A percentile compares a stretch with the other conserved stretches of the same genome.
Conservation (phyloP, 2,329 filamentous ascomycete species). For the Capronia epimyces region DNA sequence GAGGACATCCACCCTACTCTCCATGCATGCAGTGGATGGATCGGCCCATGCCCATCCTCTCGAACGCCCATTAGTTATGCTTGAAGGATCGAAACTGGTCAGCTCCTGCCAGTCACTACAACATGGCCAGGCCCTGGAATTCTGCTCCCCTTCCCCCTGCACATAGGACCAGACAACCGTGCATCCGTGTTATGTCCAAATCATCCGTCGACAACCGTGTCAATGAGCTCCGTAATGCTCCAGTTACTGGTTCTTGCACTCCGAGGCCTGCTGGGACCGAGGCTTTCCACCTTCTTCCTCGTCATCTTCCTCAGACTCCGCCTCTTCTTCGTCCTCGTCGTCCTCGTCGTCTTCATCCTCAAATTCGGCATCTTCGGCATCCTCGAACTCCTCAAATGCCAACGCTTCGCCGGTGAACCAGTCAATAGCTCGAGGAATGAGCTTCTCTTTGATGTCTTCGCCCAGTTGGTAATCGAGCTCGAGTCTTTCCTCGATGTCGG, state of each 20-base stretch:
- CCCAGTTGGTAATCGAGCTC: constrained; percentile 98
- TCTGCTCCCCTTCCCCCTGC: neutral
- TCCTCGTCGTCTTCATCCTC: constrained; percentile 91
- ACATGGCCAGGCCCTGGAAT: constrained; percentile 5
- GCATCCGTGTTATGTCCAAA: constrained; percentile 6
- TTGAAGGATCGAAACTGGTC: constrained; percentile 15
- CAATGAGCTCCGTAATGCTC: neutral
- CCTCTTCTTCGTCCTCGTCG: constrained; percentile 80
- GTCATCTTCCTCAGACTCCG: constrained; percentile 63
- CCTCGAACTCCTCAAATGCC: constrained; percentile 88
- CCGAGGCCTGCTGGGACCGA: constrained; percentile 79
- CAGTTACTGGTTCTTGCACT: constrained; percentile 63
- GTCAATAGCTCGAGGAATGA: constrained; percentile 95
- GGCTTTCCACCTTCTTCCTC: constrained; percentile 44
- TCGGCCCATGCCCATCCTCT: constrained; percentile 6
- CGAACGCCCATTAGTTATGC: constrained; percentile 10
- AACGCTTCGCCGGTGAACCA: constrained; percentile 99
- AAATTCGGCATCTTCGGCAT: constrained; percentile 75
- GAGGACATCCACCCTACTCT: constrained; percentile 2
- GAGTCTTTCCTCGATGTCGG: constrained; percentile 93
- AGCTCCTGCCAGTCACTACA: constrained; percentile 2
- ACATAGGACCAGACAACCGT: neutral
- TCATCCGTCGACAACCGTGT: neutral
- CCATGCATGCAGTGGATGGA: constrained; percentile 3
- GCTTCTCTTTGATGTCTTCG: constrained; percentile 99